Evolutionary conservation across 2,329 filamentous ascomycete species (phyloP).

Genomic region (Hymenotorrendiella dingleyae): DNA sequence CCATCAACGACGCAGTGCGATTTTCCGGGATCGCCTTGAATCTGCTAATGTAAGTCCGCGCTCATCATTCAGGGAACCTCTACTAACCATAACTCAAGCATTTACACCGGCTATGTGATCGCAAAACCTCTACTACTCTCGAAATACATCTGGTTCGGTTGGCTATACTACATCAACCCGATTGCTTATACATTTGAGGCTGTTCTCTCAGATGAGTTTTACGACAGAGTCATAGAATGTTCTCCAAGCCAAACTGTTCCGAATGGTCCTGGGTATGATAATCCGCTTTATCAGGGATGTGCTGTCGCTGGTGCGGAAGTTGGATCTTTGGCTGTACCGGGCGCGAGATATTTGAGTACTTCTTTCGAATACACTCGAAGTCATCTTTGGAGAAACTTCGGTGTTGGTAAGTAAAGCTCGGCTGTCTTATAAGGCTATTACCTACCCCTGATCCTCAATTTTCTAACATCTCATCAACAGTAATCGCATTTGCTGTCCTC

Average conservation of each 20-base stretch:
- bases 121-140: constrained; percentile 53
- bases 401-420: constrained; percentile 34
- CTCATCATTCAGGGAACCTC: too few species aligned
- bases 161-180: constrained; percentile 44
- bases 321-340: not conserved
- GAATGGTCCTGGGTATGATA: constrained; percentile 45
- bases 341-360: not conserved
- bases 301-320: constrained; percentile 44
- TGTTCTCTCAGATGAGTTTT: constrained; percentile 57
- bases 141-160: constrained; percentile 61
- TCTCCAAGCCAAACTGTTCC: constrained; percentile 52
- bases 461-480: too few species aligned
- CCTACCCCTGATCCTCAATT: not conserved
- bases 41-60: constrained; percentile 64
- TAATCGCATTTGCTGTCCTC: constrained; percentile 68
- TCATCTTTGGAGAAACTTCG: constrained; percentile 31
- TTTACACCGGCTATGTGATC: constrained; percentile 65
- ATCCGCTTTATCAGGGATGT: constrained; percentile 56
- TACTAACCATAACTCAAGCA: constrained; percentile 18
- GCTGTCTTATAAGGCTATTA: not conserved
- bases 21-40: constrained; percentile 48
- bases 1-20: constrained; percentile 60
- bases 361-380: not conserved
- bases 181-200: constrained; percentile 56
- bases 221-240: constrained; percentile 50